Evolutionary conservation across 441 rosid genomes (phyloP), one percentile per base, ranked within the genome.

Genomic region (Arabidopsis lyrata): DNA sequence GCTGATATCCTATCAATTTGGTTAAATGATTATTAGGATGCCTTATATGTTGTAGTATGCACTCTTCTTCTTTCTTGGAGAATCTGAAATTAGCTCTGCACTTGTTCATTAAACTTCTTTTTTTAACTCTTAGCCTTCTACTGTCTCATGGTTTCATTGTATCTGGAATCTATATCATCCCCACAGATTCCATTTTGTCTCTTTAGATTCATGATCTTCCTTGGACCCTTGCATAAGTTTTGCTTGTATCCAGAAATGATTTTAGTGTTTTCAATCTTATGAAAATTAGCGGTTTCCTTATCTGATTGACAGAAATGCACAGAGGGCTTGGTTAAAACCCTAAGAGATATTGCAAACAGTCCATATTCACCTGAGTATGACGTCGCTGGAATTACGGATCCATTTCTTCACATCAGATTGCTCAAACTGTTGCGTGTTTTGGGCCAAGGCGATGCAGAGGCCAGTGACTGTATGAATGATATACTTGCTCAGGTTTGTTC

Each of bases 341-440:
- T 92, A 56, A 89, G 81, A 88, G 96, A 88, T 85, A 82, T 88
- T 32, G 95, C 78, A 71, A 95, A 92, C 82, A 92, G 99, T 83
- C 91, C 97, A 76, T 95, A 90, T 88, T 78, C 91, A 42, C 98
- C 99, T 47, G 99, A 92, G 79, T 95, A 95, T 86, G 99, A 95
- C 65, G 80, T 95, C 77, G 86, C 93, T 77, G 98, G 99, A 77
- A 95, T 95, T 75, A 58, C 91, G 9, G 99, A 92, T 72, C 98
- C 99, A 61, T 95, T 95, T 81, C 97, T 95, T 59, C 99, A 95
- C 78, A 90, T 92, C 78, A 87, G 96, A 85, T 83, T 95, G 83
- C 98, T 95, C 67, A 89, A 56, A 85, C 86, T 91, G 81, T 77
- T 95, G 85, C 90, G 91, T 50, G 80, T 84, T 42, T 77, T 93